These are phyloP conservation scores for Carex myosuroides DNA, from an alignment of 176 grass and related monocot species.

Conservation along the genomic window DNA sequence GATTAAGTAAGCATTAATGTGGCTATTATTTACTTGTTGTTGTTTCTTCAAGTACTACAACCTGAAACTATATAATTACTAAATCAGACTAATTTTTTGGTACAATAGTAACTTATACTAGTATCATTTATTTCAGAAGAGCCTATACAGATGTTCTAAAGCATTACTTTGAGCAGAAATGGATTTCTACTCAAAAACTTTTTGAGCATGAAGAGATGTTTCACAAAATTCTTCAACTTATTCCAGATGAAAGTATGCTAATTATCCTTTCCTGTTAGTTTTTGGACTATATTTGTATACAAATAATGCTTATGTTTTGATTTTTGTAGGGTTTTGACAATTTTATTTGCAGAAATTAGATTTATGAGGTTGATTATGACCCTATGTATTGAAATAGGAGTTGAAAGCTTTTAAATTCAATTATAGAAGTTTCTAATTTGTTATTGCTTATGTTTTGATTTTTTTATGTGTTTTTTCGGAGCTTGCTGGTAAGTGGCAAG, in stretches of 20 bases:
- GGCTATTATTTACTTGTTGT: background rate
- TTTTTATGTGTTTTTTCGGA: too few species aligned
- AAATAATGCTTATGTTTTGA: background rate
- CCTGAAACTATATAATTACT: conserved; percentile 14
- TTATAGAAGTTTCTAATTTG: too few species aligned
- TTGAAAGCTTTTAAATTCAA: background rate
- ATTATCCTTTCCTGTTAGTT: background rate
- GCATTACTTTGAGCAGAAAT: too few species aligned
- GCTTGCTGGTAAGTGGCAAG: too few species aligned
- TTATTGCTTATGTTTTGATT: too few species aligned
- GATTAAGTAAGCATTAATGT: too few species aligned
- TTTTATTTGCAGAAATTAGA: background rate
- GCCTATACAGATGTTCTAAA: conserved; percentile 86
- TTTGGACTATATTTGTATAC: background rate
- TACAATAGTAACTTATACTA: background rate
- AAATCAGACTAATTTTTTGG: too few species aligned
- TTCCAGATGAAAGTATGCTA: conserved; percentile 74
- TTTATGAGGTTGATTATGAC: too few species aligned
- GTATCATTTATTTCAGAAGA: conserved; percentile 36
- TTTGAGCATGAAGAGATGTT: conserved; percentile 66
- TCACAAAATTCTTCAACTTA: conserved; percentile 79
- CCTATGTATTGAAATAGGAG: background rate
- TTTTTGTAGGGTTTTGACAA: background rate
- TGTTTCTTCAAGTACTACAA: conserved; percentile 3
- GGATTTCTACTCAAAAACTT: conserved; percentile 57